These are phyloP conservation scores for Kingdonia uniflora DNA, from an alignment of 164 flowering plant genomes.

Conservation along the genomic window DNA sequence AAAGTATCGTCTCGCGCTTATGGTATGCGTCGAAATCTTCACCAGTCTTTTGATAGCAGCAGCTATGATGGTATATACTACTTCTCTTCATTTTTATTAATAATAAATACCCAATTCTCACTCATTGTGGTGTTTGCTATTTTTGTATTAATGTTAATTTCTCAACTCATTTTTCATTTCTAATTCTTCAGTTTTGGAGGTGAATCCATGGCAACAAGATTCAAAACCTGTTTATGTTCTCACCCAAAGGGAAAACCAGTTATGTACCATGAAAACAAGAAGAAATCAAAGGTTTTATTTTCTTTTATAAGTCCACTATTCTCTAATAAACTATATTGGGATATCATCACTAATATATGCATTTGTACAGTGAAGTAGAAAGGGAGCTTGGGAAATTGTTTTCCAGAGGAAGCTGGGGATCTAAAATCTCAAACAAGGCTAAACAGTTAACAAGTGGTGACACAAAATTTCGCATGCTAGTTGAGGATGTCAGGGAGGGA, in stretches of 20 bases:
- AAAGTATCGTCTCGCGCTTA: conserved; percentile 95
- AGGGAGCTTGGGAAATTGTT: conserved; percentile 79
- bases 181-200: conserved; percentile 58
- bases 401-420: conserved; percentile 54
- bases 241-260: conserved; percentile 75
- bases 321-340: not conserved
- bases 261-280: conserved; percentile 96
- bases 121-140: too few relatives aligned
- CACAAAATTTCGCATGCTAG: conserved; percentile 75
- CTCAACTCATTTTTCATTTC: not conserved
- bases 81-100: not conserved
- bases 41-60: conserved; percentile 66
- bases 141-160: not conserved
- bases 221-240: conserved; percentile 90
- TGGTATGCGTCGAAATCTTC: conserved; percentile 77
- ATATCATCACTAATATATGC: not conserved
- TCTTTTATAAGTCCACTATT: not conserved
- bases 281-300: conserved; percentile 65
- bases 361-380: conserved; percentile 74
- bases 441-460: conserved; percentile 35
- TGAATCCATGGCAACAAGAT: conserved; percentile 88
- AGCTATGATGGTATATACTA: conserved; percentile 75
- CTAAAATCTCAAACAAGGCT: conserved; percentile 36
- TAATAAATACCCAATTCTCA: too few relatives aligned
- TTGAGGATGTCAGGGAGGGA: conserved; percentile 93